Percentiles rank a stretch among this genome's conserved stretches.
Evolutionary conservation across 495 filamentous ascomycete species (phyloP).

Genomic region (Margaritispora aquatica): DNA sequence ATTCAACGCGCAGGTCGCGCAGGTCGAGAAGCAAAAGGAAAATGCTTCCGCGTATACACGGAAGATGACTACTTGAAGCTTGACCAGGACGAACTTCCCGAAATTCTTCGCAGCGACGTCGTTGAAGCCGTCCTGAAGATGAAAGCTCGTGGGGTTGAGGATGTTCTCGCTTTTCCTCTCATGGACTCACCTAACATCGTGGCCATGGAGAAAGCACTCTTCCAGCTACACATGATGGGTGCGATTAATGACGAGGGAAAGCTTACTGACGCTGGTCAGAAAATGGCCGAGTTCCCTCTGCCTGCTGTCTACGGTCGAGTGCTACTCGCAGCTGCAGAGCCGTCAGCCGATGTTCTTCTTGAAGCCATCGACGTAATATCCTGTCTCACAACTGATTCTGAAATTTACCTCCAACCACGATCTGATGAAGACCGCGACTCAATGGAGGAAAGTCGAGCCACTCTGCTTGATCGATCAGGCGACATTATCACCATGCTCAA

Average conservation of each 20-base stretch:
- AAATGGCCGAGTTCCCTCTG: constrained; percentile 79
- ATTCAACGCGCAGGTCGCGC: constrained; percentile 91
- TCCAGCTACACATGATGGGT: constrained; percentile 71
- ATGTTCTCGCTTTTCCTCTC: constrained; percentile 78
- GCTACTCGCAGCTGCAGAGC: constrained; percentile 69
- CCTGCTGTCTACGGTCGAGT: constrained; percentile 77
- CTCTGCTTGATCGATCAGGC: constrained; percentile 67
- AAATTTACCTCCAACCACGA: constrained; percentile 73
- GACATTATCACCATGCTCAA: constrained; percentile 84
- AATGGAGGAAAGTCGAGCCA: constrained; percentile 62
- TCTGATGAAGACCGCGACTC: constrained; percentile 79
- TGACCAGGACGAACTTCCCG: constrained; percentile 70
- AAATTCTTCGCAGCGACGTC: constrained; percentile 87
- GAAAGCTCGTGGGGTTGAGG: constrained; percentile 83
- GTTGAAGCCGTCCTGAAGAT: constrained; percentile 83
- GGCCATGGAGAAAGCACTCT: constrained; percentile 73
- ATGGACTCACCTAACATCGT: constrained; percentile 75
- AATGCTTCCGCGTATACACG: constrained; percentile 88
- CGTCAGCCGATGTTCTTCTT: constrained; percentile 60
- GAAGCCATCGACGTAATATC: constrained; percentile 93
- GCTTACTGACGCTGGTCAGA: constrained; percentile 67
- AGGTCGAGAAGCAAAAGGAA: constrained; percentile 83
- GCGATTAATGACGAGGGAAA: constrained; percentile 66
- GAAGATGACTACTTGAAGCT: constrained; percentile 67
- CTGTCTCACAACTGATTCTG: constrained; percentile 75